phyloP scores from a whole-genome alignment of 176 grass and related monocot species.

The Eremochloa ophiuroides region DNA sequence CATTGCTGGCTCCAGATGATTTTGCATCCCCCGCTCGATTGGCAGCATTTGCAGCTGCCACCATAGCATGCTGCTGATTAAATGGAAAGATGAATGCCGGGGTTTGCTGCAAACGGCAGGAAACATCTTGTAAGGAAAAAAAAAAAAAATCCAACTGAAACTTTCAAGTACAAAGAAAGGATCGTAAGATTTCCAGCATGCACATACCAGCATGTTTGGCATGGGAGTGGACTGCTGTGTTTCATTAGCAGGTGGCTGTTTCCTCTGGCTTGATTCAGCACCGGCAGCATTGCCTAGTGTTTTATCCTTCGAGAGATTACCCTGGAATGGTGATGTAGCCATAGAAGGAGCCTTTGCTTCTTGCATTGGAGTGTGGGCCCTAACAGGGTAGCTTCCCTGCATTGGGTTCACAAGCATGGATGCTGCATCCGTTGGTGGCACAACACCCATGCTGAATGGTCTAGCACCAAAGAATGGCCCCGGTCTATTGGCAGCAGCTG shows the following conservation, averaged over 20 bases:
- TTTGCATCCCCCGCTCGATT: conserved; percentile 53
- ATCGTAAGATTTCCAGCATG: not conserved
- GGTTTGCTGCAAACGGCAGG: conserved; percentile 44
- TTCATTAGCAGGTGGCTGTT: conserved; percentile 66
- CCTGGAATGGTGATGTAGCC: conserved; percentile 34
- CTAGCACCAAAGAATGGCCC: conserved; percentile 61
- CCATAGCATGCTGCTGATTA: conserved; percentile 69
- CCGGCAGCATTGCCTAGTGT: conserved; percentile 30
- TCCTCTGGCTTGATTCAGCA: conserved; percentile 67
- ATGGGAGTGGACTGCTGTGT: conserved; percentile 54
- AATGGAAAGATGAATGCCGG: conserved; percentile 86
- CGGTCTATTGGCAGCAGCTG: conserved; percentile 31
- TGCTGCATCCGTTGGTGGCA: conserved; percentile 54
- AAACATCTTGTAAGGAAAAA: conserved; percentile 19
- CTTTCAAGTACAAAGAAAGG: not conserved
- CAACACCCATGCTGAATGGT: conserved; percentile 55
- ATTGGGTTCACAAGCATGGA: conserved; percentile 63
- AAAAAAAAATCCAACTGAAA: not conserved
- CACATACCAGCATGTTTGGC: conserved; percentile 64
- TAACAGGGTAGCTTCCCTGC: conserved; percentile 71
- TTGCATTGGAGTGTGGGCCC: conserved; percentile 44
- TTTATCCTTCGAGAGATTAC: conserved; percentile 60
- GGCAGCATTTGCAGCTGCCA: conserved; percentile 48
- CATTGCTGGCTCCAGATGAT: conserved; percentile 37
- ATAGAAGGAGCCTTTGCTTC: conserved; percentile 46